phyloP scores from a whole-genome alignment of 1,139 yeast species.

The Blastobotrys buckinghamii region DNA sequence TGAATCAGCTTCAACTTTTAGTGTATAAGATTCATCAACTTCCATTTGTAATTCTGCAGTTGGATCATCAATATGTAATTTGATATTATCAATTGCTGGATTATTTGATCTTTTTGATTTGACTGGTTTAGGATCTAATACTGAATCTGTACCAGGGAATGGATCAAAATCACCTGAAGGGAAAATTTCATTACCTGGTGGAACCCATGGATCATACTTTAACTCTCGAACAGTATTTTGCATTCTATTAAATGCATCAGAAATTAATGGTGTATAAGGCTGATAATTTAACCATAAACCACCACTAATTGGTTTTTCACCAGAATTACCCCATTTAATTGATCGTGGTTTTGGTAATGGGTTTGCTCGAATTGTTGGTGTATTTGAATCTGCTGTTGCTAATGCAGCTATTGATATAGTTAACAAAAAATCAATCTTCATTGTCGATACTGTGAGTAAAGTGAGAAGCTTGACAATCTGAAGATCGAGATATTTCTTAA shows the following conservation, averaged over 20 bases:
- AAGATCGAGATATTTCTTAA: too few species aligned
- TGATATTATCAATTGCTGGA: conserved; percentile 13
- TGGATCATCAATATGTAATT: conserved; percentile 27
- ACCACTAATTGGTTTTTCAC: conserved; percentile 19
- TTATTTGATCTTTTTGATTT: conserved; percentile 9
- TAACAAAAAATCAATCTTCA: neutral
- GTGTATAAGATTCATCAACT: conserved; percentile 40
- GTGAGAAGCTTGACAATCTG: too few species aligned
- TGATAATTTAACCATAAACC: conserved; percentile 10
- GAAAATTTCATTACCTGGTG: conserved; percentile 19
- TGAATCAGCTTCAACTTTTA: conserved; percentile 21
- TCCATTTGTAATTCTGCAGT: conserved; percentile 37
- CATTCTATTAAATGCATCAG: conserved; percentile 20
- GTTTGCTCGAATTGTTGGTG: conserved; percentile 14
- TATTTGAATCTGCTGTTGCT: neutral
- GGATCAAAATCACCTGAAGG: conserved; percentile 18
- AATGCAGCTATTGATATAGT: neutral
- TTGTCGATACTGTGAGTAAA: too few species aligned
- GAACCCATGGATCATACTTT: conserved; percentile 23
- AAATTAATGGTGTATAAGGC: conserved; percentile 14
- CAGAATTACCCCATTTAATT: conserved; percentile 23
- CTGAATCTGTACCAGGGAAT: conserved; percentile 16
- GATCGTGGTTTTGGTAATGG: conserved; percentile 25
- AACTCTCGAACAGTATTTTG: conserved; percentile 16
- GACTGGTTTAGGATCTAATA: neutral